Evolutionary conservation across 116 monocot genomes (phyloP), one percentile per base, ranked within the genome.

Genomic region (Thalassia testudinum): DNA sequence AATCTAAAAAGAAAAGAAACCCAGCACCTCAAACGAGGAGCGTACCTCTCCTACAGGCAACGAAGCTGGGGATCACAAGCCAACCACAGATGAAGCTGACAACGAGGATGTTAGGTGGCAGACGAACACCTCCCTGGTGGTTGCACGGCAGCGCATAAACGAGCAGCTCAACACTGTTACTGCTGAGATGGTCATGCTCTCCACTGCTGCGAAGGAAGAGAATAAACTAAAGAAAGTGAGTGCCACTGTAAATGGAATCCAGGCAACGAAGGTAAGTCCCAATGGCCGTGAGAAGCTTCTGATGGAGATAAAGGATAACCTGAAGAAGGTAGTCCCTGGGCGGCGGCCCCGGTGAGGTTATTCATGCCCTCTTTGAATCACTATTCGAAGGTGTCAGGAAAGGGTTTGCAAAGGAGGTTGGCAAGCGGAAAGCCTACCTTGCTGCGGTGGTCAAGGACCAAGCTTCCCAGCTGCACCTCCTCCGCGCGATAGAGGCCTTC

Each of bases 141-240:
- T 83, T 37, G 89, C 89, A 1, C 62, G 54, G 12, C 71, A 77
- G 47, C 76, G 89, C 4, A 80, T 90, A n/a, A 71, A 75, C 45
- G 89, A 83, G 22, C 89, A 90, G 56, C 80, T 90, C 14, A 90
- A 29, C 57, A 61, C 79, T 10, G 83, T 59, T 0, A 89, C 89
- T 59, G 83, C 89, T 27, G 83, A 80, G 53, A 89, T 89, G 89
- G 89, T 89, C 5, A 75, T 83, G 71, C 79, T 86, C 19, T 74
- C 86, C 2, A 75, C 77, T 6, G 27, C 23, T n/a, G 73, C 73
- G 17, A 27, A 34, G 34, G 27, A 45, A 2, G 47, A 59, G n/a
- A 15, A 64, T 42, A 49, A 69, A 48, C 25, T 29, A 19, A 34
- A 34, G 6, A 34, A 34, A 10, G 30, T 5, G 30, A 3, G 6